Conservation (phyloP, 352 stramenopile species). For the Pythium apleroticum region DNA sequence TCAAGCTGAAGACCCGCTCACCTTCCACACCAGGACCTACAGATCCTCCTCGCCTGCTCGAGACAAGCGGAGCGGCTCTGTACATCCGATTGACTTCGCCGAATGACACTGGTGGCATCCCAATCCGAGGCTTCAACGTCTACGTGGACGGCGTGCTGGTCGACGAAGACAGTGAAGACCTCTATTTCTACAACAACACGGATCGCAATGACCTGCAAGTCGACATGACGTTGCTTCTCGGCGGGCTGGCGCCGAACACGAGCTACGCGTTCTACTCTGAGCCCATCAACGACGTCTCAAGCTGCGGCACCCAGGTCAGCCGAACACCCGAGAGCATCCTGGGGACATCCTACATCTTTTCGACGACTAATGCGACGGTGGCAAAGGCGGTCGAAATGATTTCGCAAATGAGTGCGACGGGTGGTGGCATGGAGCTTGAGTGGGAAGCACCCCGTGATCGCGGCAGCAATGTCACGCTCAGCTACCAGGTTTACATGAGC, state of each 20-base stretch:
- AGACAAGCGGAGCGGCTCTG: slow-evolving; percentile 45
- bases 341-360: slow-evolving; percentile 19
- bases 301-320: slow-evolving; percentile 24
- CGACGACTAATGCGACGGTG: slow-evolving; percentile 26
- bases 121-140: slow-evolving; percentile 24
- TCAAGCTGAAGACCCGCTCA: slow-evolving; percentile 35
- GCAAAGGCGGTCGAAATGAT: slow-evolving; percentile 33
- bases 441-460: slow-evolving; percentile 45
- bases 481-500: slow-evolving; percentile 63
- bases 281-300: slow-evolving; percentile 50
- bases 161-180: background rate
- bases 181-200: slow-evolving; percentile 25
- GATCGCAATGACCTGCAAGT: slow-evolving; percentile 21
- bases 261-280: slow-evolving; percentile 45
- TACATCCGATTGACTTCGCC: slow-evolving; percentile 45
- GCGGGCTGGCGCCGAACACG: slow-evolving; percentile 36
- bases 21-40: slow-evolving; percentile 35
- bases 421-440: slow-evolving; percentile 47
- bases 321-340: slow-evolving; percentile 3
- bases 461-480: slow-evolving; percentile 32
- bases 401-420: slow-evolving; percentile 41
- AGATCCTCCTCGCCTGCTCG: slow-evolving; percentile 24
- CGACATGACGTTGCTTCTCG: slow-evolving; percentile 46
- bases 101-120: slow-evolving; percentile 52
- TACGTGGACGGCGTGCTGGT: slow-evolving; percentile 23